A percentile compares a stretch with the other conserved stretches of the same genome.
phyloP scores from a whole-genome alignment of 495 filamentous ascomycete genomes.

The Talaromyces stipitatus region DNA sequence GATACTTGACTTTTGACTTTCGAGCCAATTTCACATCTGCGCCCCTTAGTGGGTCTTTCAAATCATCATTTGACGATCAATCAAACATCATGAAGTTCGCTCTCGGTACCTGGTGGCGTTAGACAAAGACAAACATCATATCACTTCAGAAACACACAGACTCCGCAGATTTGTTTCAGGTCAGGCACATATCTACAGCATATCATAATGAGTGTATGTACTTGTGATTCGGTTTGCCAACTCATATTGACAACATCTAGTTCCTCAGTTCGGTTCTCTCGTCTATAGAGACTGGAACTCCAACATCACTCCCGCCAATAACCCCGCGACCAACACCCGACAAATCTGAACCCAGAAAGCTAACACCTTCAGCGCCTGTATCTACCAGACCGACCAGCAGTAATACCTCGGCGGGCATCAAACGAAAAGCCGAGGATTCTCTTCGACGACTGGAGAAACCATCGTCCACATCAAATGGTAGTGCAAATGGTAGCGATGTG shows the following conservation, averaged over 20 bases:
- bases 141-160: background rate
- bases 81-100: background rate
- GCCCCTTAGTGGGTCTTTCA: slow-evolving; percentile 1
- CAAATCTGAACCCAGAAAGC: slow-evolving; percentile 21
- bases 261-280: slow-evolving; percentile 53
- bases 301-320: slow-evolving; percentile 19
- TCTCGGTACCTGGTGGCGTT: background rate
- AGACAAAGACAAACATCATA: background rate
- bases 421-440: slow-evolving; percentile 39
- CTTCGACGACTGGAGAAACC: slow-evolving; percentile 23
- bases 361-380: slow-evolving; percentile 7
- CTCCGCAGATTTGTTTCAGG: background rate
- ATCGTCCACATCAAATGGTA: slow-evolving; percentile 6
- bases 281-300: slow-evolving; percentile 42
- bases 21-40: background rate
- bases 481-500: slow-evolving; percentile 11
- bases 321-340: slow-evolving; percentile 18
- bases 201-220: slow-evolving; percentile 42
- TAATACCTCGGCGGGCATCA: slow-evolving; percentile 21
- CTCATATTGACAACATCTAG: slow-evolving; percentile 26
- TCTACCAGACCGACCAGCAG: slow-evolving; percentile 12
- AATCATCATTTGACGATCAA: background rate
- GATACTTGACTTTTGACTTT: background rate
- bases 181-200: background rate
- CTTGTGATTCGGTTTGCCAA: background rate